phyloP scores from a whole-genome alignment of 768 basidiomycete species.

The Amyloporia xantha region DNA sequence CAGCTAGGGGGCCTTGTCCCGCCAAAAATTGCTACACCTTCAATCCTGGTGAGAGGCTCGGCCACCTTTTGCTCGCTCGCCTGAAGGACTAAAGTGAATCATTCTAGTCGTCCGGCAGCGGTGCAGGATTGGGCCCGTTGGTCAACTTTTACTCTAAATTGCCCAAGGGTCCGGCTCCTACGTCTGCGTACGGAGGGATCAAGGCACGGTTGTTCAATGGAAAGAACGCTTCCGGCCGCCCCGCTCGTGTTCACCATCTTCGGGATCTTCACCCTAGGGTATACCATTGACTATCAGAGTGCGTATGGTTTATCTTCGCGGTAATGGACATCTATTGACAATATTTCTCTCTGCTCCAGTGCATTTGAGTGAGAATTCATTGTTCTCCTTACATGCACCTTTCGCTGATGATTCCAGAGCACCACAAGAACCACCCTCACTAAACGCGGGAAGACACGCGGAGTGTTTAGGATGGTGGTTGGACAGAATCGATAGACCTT shows the following conservation, averaged over 20 bases:
- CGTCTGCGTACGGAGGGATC: constrained; percentile 53
- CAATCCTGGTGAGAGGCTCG: constrained; percentile 62
- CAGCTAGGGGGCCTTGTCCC: constrained; percentile 83
- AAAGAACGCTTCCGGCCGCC: constrained; percentile 72
- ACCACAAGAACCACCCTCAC: constrained; percentile 90
- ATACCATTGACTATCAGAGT: constrained; percentile 89
- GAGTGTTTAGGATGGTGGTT: not conserved
- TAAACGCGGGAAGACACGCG: constrained; percentile 25
- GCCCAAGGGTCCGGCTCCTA: constrained; percentile 77
- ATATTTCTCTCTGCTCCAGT: constrained; percentile 36
- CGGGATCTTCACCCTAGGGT: constrained; percentile 69
- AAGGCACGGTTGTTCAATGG: constrained; percentile 82
- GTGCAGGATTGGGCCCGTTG: constrained; percentile 73
- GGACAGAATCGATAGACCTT: not conserved
- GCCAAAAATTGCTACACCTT: constrained; percentile 91
- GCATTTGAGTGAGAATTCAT: constrained; percentile 66
- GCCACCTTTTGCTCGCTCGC: not conserved
- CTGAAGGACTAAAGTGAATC: too few species aligned
- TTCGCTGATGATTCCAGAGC: constrained; percentile 42
- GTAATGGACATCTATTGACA: not conserved
- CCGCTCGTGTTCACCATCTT: constrained; percentile 60
- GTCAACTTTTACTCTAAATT: constrained; percentile 97
- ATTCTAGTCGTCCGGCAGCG: constrained; percentile 69
- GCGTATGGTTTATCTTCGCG: constrained; percentile 31
- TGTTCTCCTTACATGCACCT: constrained; percentile 4